Evolutionary conservation across 129 eudicot species (phyloP).

Genomic region (Silybum marianum): DNA sequence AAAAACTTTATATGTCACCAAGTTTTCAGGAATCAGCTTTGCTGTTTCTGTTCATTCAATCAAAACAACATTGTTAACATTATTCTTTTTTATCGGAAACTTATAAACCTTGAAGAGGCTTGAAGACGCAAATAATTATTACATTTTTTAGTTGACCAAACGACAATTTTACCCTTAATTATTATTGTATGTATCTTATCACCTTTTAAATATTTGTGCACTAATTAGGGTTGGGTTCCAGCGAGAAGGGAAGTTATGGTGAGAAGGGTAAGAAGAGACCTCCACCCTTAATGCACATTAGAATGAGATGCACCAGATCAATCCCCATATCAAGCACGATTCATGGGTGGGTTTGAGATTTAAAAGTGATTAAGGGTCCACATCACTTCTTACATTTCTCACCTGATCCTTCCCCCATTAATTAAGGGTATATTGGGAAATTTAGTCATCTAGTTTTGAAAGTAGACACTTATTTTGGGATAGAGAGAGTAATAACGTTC

Average conservation of each 20-base stretch:
- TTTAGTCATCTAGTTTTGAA: too few relatives aligned
- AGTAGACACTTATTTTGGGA: background rate
- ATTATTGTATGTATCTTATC: background rate
- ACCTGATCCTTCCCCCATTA: too few relatives aligned
- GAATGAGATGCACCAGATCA: too few relatives aligned
- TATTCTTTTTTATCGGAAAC: background rate
- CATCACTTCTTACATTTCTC: too few relatives aligned
- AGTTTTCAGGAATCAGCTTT: slow-evolving; percentile 67
- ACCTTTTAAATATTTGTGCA: background rate
- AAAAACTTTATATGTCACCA: slow-evolving; percentile 80
- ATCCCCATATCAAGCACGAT: too few relatives aligned
- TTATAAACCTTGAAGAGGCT: background rate
- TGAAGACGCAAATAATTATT: background rate
- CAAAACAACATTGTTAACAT: background rate
- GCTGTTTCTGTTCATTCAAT: slow-evolving; percentile 58
- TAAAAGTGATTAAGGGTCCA: too few relatives aligned
- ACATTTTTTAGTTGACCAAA: background rate
- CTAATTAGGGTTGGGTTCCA: background rate
- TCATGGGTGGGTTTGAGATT: too few relatives aligned
- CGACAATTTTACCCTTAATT: background rate
- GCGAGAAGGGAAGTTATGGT: too few relatives aligned
- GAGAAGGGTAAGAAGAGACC: too few relatives aligned
- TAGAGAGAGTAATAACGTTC: background rate
- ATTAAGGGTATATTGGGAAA: background rate
- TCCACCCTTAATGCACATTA: too few relatives aligned